Evolutionary conservation across 768 basidiomycete species (phyloP), one percentile per base, ranked within the genome.

Genomic region (Trametes maxima): DNA sequence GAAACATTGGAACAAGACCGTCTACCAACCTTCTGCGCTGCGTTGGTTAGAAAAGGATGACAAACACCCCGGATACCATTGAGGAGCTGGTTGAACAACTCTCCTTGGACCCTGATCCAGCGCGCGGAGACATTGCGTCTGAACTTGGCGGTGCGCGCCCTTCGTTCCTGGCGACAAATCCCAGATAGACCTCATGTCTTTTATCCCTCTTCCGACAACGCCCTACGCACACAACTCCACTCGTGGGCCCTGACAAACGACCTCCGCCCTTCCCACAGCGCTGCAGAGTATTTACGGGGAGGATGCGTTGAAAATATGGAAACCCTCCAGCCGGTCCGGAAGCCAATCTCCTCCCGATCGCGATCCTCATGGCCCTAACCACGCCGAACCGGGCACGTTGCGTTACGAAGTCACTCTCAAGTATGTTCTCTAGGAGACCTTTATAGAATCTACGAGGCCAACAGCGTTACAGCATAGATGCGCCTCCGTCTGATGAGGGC

Each of bases 221-320:
- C 55, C 54, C 39, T 54, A 53, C 60, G 46, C 46, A 25, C 53
- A 65, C 54, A 57, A 61, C 59, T 54, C 47, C 45, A 51, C 53
- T 25, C 56, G 44, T 42, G 56, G 54, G 46, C 43, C 54, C 46
- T 48, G 33, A 24, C 43, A 28, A 33, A 33, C 28, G 28, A 33
- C 28, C n/a, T 33, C 28, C 8, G 8, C 28, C 28, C 3, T 33
- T 8, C 8, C 17, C 8, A 45, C 68, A 89, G 92, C 89, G 16
- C 75, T 94, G n/a, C 87, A 85, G 70, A 90, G 90, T 24, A 94
- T 94, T 67, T 94, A 93, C 67, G 91, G 90, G 43, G 84, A 88
- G 10, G 76, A 82, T 43, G 79, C 86, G 14, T 77, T 93, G 40
- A 78, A 76, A n/a, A 72, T 85, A 35, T 92, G 87, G 85, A 76